phyloP scores from a whole-genome alignment of 208 protist species.

The Leishmania tropica region DNA sequence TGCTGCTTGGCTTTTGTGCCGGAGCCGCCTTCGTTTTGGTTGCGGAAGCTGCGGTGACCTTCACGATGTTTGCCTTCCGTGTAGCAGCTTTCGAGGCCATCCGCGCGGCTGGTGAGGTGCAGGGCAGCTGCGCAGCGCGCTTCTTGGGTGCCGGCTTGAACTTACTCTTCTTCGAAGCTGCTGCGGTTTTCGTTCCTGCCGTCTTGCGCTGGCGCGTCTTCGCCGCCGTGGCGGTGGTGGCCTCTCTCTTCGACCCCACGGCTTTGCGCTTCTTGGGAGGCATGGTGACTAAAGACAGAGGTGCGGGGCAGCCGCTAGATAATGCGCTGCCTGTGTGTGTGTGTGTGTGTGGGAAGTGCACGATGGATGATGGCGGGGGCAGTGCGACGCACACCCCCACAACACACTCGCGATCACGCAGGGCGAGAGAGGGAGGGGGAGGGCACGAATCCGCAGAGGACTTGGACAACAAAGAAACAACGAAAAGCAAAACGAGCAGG shows the following conservation, averaged over 20 bases:
- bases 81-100: background rate
- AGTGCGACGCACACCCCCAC: background rate
- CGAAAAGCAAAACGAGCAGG: background rate
- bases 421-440: background rate
- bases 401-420: slow-evolving; percentile 13
- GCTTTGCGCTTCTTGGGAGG: slow-evolving; percentile 11
- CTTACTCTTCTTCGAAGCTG: background rate
- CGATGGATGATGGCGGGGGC: background rate
- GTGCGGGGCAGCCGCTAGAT: background rate
- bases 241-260: background rate
- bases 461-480: background rate
- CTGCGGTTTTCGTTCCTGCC: background rate
- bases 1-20: background rate
- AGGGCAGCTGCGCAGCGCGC: background rate
- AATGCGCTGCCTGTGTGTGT: too few species aligned
- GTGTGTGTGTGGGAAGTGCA: too few species aligned
- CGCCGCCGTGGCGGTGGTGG: background rate
- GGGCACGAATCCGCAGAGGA: background rate
- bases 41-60: background rate
- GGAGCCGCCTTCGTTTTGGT: background rate
- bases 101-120: background rate
- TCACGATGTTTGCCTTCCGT: background rate
- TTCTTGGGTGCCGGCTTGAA: background rate
- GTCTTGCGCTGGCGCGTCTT: too few species aligned
- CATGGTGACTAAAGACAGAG: background rate